Percentiles rank a stretch among this genome's conserved stretches.
Conservation (phyloP, 345 rosid genomes). For the Aurinia saxatilis region DNA sequence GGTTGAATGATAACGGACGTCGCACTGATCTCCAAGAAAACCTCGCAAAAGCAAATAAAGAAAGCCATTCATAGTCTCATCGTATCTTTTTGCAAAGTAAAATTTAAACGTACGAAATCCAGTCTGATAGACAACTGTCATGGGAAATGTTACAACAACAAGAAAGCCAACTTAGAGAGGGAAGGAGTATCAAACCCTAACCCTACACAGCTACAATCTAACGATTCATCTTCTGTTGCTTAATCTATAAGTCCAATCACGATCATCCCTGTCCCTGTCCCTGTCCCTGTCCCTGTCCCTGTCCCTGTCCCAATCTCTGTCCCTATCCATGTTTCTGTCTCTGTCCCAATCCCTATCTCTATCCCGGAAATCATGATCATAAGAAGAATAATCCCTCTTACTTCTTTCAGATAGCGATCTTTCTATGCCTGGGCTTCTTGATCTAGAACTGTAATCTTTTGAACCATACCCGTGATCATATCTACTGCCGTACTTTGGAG, state of each 20-base stretch:
- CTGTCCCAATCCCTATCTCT: constrained; percentile 15
- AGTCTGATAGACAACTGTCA: background rate
- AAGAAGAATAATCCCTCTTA: constrained; percentile 33
- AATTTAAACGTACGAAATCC: background rate
- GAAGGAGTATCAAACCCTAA: background rate
- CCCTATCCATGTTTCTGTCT: background rate
- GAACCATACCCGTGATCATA: constrained; percentile 31
- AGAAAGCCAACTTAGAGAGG: background rate
- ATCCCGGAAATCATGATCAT: constrained; percentile 26
- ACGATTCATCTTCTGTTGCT: constrained; percentile 26
- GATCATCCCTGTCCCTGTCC: constrained; percentile 7
- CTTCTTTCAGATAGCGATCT: constrained; percentile 44
- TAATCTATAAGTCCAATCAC: constrained; percentile 27
- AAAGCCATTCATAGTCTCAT: background rate
- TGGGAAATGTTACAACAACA: constrained; percentile 22
- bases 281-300: background rate
- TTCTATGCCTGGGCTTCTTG: constrained; percentile 33
- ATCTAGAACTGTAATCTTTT: constrained; percentile 25
- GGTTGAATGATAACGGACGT: too few species aligned
- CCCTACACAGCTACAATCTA: constrained; percentile 16
- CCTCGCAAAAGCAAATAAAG: too few species aligned
- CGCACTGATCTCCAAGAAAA: too few species aligned
- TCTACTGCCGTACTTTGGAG: constrained; percentile 49
- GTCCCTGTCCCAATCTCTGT: background rate
- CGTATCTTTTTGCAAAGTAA: background rate